phyloP scores from a whole-genome alignment of 2,329 filamentous ascomycete genomes.

The Ascocoryne sarcoides region DNA sequence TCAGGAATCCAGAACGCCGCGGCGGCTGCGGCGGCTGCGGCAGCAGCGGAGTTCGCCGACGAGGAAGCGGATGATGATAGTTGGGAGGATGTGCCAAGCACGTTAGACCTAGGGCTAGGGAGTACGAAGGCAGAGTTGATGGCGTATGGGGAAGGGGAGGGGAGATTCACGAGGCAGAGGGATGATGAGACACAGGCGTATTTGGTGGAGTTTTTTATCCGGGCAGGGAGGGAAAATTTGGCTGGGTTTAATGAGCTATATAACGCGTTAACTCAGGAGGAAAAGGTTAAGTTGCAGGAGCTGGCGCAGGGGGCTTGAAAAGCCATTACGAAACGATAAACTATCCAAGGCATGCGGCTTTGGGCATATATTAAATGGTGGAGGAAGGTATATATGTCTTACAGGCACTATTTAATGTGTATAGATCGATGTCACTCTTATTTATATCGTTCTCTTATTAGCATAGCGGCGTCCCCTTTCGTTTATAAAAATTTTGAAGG shows the following conservation, averaged over 20 bases:
- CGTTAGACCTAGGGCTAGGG: slow-evolving; percentile 66
- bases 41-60: slow-evolving; percentile 45
- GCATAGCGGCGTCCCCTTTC: no score
- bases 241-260: slow-evolving; percentile 32
- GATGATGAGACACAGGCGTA: slow-evolving; percentile 90
- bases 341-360: no score
- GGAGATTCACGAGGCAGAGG: slow-evolving; percentile 49
- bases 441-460: no score
- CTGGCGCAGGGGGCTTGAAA: slow-evolving; percentile 23
- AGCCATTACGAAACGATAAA: no score
- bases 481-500: no score
- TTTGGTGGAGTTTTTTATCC: slow-evolving; percentile 71
- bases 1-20: slow-evolving; percentile 54
- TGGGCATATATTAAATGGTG: no score
- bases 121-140: slow-evolving; percentile 69
- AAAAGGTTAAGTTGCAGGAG: slow-evolving; percentile 39
- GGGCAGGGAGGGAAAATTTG: slow-evolving; percentile 27
- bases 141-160: slow-evolving; percentile 57
- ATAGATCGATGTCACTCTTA: no score
- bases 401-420: no score
- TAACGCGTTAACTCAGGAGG: slow-evolving; percentile 29
- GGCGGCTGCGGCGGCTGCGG: slow-evolving; percentile 50
- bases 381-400: no score
- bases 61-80: slow-evolving; percentile 69
- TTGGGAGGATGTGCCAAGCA: slow-evolving; percentile 80